A percentile compares a stretch with the other conserved stretches of the same genome.
Evolutionary conservation across 1,284 basidiomycete genomes (phyloP).

Genomic region (Ustilago lituana): DNA sequence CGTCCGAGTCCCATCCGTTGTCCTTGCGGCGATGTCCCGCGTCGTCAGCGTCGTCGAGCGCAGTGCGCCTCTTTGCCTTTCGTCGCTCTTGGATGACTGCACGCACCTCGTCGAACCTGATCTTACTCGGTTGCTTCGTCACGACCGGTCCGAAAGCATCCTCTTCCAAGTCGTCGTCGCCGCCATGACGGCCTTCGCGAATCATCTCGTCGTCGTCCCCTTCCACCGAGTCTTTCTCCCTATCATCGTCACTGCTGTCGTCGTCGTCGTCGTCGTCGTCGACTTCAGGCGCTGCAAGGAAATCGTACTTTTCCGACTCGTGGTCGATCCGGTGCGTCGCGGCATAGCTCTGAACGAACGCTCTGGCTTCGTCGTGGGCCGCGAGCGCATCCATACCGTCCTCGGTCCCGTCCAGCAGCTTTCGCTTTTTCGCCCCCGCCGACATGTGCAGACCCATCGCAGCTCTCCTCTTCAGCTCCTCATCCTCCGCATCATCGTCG

Average conservation of each 20-base stretch:
- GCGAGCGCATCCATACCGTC: conserved; percentile 59
- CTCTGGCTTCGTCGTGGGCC: conserved; percentile 49
- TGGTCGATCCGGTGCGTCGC: conserved; percentile 48
- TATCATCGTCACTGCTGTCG: conserved; percentile 7
- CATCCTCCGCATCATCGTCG: conserved; percentile 64
- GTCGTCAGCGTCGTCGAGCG: conserved; percentile 25
- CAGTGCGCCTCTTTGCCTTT: conserved; percentile 15
- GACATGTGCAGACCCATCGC: conserved; percentile 32
- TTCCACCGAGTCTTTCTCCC: conserved; percentile 4
- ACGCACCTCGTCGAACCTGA: conserved; percentile 20
- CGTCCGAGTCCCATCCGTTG: conserved; percentile 29
- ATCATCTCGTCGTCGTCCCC: conserved; percentile 12
- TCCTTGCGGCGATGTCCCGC: conserved; percentile 6
- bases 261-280: conserved; percentile 17
- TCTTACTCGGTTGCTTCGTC: conserved; percentile 21
- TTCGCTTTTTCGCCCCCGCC: conserved; percentile 39
- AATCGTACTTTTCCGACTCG: conserved; percentile 50
- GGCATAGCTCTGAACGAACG: conserved; percentile 55
- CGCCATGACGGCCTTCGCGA: neutral
- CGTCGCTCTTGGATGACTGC: conserved; percentile 14
- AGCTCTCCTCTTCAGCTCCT: conserved; percentile 42
- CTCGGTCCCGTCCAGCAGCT: conserved; percentile 50
- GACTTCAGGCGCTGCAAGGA: conserved; percentile 35
- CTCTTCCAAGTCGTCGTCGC: conserved; percentile 18
- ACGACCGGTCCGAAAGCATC: conserved; percentile 29